These are phyloP conservation scores for Hypomyces perniciosus DNA, from an alignment of 2,329 filamentous ascomycete species.

Conservation along the genomic window DNA sequence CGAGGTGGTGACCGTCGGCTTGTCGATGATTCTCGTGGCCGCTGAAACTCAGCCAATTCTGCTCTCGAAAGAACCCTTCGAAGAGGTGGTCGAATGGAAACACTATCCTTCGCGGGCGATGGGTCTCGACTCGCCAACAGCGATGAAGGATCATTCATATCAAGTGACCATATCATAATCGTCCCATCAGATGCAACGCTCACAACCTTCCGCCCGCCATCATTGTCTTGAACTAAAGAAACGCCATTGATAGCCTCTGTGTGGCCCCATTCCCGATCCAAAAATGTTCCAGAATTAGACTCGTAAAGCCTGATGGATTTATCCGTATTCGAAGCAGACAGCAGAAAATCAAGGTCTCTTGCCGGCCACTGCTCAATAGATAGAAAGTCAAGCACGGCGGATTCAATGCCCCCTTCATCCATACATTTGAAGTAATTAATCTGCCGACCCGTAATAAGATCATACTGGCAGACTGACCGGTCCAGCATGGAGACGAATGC, in stretches of 20 bases:
- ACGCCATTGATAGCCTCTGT: slow-evolving; percentile 90
- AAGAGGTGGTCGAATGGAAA: slow-evolving; percentile 63
- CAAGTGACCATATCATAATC: slow-evolving; percentile 70
- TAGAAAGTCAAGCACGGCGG: slow-evolving; percentile 77
- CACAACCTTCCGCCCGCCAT: slow-evolving; percentile 54
- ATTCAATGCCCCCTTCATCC: slow-evolving; percentile 73
- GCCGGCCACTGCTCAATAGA: slow-evolving; percentile 53
- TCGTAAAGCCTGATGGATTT: slow-evolving; percentile 94
- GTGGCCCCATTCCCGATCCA: slow-evolving; percentile 90
- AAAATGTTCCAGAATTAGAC: slow-evolving; percentile 64
- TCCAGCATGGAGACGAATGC: slow-evolving; percentile 56
- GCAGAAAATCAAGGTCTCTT: slow-evolving; percentile 58
- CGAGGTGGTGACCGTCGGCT: slow-evolving; percentile 52
- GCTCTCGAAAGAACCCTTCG: slow-evolving; percentile 81
- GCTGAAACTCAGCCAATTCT: slow-evolving; percentile 75
- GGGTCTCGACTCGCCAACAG: slow-evolving; percentile 43
- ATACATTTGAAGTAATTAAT: slow-evolving; percentile 73
- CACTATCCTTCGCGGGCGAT: slow-evolving; percentile 47
- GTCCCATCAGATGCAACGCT: slow-evolving; percentile 76
- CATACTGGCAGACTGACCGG: slow-evolving; percentile 54
- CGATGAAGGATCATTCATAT: slow-evolving; percentile 40
- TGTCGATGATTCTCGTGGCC: slow-evolving; percentile 34
- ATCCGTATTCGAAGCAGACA: slow-evolving; percentile 89
- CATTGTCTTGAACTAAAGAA: slow-evolving; percentile 58
- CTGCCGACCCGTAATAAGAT: slow-evolving; percentile 62